Evolutionary conservation across 2,329 filamentous ascomycete genomes (phyloP), one percentile per base, ranked within the genome.

Genomic region (Clarireedia monteithiana): DNA sequence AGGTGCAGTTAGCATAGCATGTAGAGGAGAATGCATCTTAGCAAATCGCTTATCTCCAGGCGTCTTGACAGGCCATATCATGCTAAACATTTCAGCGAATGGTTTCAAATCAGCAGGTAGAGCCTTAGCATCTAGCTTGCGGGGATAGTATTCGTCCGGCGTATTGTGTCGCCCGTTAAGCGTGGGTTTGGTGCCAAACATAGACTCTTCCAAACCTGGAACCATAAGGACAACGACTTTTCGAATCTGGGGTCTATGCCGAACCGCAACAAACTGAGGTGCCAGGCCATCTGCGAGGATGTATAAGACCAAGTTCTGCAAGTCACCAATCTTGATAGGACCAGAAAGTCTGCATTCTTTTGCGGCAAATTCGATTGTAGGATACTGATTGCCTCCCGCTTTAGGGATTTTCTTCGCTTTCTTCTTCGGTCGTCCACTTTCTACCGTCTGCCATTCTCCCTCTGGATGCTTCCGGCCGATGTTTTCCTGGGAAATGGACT

Each of bases 201-300:
- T 94, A 60, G 84, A 87, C 66, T 89, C 82, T 68, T 97, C 92
- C 24, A 99, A 74, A 0, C 94, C 94, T 10, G 94, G 94, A 10
- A 96, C 84, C 88, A 96, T 92, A 62, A 99, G 75, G 42, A 89
- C 82, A 30, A 97, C 91, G 30, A 95, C 86, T 72, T 94, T 95
- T 60, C 82, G 75, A 64, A 88, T 83, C 57, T 83, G 76, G 5
- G 81, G 78, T 47, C 84, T 77, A 64, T 87, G 79, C 58, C 75
- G 75, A 49, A 87, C 77, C 46, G 79, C 77, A 46, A 87, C 76
- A 81, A 84, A 88, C 63, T 84, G 80, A 14, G 84, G 84, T 2
- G 80, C 77, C 1, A 77, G 67, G 12, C 83, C 84, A 66, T 88
- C 83, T 59, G 84, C 82, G 57, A 86, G 81, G 57, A 88, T 77